Evolutionary conservation across 192 early-diverging fungal species (phyloP).

Genomic region (Diversispora epigaea): DNA sequence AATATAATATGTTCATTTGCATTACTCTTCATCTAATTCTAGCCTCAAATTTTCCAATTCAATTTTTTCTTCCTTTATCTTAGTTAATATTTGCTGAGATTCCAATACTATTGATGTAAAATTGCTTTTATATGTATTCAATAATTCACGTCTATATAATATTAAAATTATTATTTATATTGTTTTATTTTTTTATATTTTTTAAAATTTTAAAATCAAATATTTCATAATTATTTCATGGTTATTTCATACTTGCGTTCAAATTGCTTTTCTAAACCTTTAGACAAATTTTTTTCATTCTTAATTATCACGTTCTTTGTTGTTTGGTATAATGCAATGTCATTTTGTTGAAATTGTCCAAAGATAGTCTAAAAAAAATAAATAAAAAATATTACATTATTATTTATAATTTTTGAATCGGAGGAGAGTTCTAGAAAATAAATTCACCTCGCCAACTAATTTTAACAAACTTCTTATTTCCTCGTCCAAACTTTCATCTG

Average conservation of each 20-base stretch:
- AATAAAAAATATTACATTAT: background rate
- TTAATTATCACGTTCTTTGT: conserved; percentile 12
- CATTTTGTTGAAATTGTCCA: conserved; percentile 1
- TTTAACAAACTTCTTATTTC: conserved; percentile 29
- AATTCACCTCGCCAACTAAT: conserved; percentile 24
- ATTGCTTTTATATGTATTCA: conserved; percentile 2
- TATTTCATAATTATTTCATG: background rate
- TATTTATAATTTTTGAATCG: too few species aligned
- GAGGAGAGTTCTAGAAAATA: background rate
- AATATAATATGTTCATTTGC: too few species aligned
- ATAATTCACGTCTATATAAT: conserved; percentile 12
- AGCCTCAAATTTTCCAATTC: background rate
- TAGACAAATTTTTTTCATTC: background rate
- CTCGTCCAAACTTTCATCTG: conserved; percentile 9
- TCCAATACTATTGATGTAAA: conserved; percentile 8
- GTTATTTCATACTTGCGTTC: conserved; percentile 15
- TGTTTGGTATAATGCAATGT: conserved; percentile 6
- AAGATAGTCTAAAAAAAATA: conserved; percentile 25
- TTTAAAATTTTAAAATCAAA: background rate
- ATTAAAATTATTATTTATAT: too few species aligned
- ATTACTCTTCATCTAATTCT: background rate
- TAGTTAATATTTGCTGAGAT: conserved; percentile 8
- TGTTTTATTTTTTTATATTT: background rate
- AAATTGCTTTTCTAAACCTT: conserved; percentile 6
- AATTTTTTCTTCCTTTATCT: conserved; percentile 12